phyloP scores from a whole-genome alignment of 2,329 filamentous ascomycete species.

The Ophiosphaerella narmari region DNA sequence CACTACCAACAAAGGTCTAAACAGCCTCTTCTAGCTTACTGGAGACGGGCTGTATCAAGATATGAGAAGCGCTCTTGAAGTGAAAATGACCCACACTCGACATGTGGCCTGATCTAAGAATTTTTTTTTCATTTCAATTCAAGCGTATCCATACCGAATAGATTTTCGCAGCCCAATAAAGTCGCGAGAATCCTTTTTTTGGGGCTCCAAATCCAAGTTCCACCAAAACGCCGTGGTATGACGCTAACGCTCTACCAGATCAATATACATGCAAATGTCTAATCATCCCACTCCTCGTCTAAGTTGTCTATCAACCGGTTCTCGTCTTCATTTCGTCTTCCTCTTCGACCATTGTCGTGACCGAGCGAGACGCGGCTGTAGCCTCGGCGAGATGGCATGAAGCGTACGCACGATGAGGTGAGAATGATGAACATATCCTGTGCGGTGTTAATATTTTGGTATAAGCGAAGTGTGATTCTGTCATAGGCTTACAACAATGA shows the following conservation, averaged over 20 bases:
- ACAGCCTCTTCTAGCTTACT: too few species aligned
- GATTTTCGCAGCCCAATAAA: background rate
- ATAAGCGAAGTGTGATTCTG: background rate
- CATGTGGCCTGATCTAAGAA: too few species aligned
- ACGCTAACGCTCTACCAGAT: background rate
- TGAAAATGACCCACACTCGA: too few species aligned
- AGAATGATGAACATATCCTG: slow-evolving; percentile 67
- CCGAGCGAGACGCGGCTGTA: slow-evolving; percentile 67
- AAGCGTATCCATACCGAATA: background rate
- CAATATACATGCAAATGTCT: background rate
- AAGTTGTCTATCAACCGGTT: slow-evolving; percentile 94
- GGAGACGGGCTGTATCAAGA: too few species aligned
- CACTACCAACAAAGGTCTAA: too few species aligned
- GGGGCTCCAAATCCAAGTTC: background rate
- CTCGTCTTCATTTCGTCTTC: slow-evolving; percentile 72
- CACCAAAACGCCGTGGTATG: slow-evolving; percentile 3
- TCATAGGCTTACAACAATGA: slow-evolving; percentile 69
- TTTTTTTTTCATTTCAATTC: too few species aligned
- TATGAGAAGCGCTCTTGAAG: too few species aligned
- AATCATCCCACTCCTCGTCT: slow-evolving; percentile 96
- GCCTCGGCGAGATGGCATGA: slow-evolving; percentile 67
- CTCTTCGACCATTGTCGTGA: slow-evolving; percentile 48
- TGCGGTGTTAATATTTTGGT: slow-evolving; percentile 12
- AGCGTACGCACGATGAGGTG: slow-evolving; percentile 70
- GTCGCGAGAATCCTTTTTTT: background rate